phyloP scores from a whole-genome alignment of 768 basidiomycete species.

The Russula griseocarnosa region DNA sequence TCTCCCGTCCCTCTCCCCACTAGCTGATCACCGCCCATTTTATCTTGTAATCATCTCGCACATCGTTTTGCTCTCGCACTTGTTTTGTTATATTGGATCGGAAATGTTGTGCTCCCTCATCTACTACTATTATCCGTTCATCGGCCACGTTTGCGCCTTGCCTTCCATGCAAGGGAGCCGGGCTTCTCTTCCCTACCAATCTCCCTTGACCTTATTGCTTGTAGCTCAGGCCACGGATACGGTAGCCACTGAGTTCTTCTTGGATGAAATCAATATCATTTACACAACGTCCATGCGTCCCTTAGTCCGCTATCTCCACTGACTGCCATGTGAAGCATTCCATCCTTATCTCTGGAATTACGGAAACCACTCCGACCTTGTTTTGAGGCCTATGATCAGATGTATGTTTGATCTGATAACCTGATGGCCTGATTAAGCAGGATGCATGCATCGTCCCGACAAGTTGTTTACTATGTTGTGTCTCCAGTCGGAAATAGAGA shows the following conservation, averaged over 20 bases:
- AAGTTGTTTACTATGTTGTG: no score
- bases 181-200: not conserved
- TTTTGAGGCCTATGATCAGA: no score
- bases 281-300: not conserved
- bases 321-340: no score
- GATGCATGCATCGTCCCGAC: no score
- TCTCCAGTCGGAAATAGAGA: no score
- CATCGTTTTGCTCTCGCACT: constrained; percentile 25
- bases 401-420: no score
- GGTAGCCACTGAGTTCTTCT: constrained; percentile 7
- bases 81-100: constrained; percentile 23
- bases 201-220: constrained; percentile 9
- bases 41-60: constrained; percentile 11
- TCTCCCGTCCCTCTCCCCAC: not conserved
- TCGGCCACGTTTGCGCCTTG: constrained; percentile 5
- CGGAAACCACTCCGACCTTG: no score
- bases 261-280: constrained; percentile 10
- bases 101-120: constrained; percentile 11
- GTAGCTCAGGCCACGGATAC: not conserved
- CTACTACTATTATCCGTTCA: not conserved
- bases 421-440: no score
- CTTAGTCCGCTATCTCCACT: not conserved
- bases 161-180: not conserved
- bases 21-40: not conserved
- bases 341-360: no score